phyloP scores from a whole-genome alignment of 2,329 filamentous ascomycete genomes.

The Ascochyta clinopodiicola region DNA sequence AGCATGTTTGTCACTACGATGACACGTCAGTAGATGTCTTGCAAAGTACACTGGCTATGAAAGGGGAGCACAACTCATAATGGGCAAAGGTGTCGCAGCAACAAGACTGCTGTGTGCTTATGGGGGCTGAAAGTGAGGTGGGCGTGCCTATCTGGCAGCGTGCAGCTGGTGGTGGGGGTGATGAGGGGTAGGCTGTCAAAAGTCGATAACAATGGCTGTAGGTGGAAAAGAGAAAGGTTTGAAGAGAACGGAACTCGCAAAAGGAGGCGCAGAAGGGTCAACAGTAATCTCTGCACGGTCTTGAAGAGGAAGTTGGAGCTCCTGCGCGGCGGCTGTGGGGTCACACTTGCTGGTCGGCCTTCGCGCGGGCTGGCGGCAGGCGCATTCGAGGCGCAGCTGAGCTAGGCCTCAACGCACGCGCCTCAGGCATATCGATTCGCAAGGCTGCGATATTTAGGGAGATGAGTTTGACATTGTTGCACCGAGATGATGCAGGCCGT shows the following conservation, averaged over 20 bases:
- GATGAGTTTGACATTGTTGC: conserved; percentile 8
- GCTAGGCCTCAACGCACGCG: conserved; percentile 18
- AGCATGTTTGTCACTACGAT: conserved; percentile 82
- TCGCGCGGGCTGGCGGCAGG: conserved; percentile 32
- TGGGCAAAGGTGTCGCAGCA: conserved; percentile 36
- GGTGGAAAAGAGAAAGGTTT: conserved; percentile 18
- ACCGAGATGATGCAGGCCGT: not conserved
- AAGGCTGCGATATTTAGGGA: conserved; percentile 20
- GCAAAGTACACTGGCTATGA: conserved; percentile 1
- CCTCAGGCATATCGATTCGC: conserved; percentile 13
- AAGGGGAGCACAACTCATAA: conserved; percentile 44
- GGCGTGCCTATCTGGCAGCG: conserved; percentile 39
- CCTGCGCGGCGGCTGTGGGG: conserved; percentile 36
- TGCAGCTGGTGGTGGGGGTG: conserved; percentile 37
- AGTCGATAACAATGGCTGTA: conserved; percentile 29
- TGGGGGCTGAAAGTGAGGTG: conserved; percentile 40
- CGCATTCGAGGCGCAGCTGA: conserved; percentile 27
- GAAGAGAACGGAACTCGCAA: conserved; percentile 16
- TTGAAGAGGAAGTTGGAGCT: conserved; percentile 26
- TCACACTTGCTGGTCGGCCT: conserved; percentile 32
- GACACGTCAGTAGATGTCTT: conserved; percentile 21
- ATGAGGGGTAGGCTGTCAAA: conserved; percentile 38
- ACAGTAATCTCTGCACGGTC: conserved; percentile 25
- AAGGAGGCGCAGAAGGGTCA: conserved; percentile 26
- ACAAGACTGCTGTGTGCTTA: conserved; percentile 35